Evolutionary conservation across 2,329 filamentous ascomycete genomes (phyloP).

Genomic region (Arthrinium phaeospermum): DNA sequence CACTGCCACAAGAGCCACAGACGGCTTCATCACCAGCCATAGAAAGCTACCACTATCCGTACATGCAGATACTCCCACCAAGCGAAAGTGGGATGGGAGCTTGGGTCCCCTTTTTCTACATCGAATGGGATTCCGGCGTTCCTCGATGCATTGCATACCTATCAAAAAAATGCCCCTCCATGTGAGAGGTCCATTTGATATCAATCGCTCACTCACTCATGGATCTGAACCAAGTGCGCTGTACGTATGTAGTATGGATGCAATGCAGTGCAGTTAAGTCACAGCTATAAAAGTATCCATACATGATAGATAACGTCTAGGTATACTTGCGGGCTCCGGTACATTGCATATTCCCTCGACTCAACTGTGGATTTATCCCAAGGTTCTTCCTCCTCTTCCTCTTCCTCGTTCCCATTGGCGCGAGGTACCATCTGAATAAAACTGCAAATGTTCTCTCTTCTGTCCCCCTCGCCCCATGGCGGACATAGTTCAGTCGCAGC

Average conservation of each 20-base stretch:
- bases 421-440: not conserved
- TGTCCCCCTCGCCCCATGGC: not conserved
- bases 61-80: not conserved
- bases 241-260: not conserved
- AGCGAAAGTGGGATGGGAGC: slow-evolving; percentile 4
- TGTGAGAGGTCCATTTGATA: not conserved
- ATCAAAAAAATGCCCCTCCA: slow-evolving; percentile 1
- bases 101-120: not conserved
- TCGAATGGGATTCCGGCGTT: not conserved
- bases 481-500: not conserved
- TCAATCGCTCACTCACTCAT: not conserved
- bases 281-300: not conserved
- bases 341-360: not conserved
- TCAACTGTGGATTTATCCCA: not conserved
- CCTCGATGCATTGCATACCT: not conserved
- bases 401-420: not conserved
- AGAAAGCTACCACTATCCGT: too few relatives aligned
- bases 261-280: not conserved
- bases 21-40: not conserved
- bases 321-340: not conserved
- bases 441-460: not conserved
- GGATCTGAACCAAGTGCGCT: not conserved
- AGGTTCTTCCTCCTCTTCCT: not conserved
- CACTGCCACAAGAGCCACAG: not conserved
- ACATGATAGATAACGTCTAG: not conserved